Base-by-base conservation (phyloP, 139 green algal species). In the Pleodorina starrii region DNA sequence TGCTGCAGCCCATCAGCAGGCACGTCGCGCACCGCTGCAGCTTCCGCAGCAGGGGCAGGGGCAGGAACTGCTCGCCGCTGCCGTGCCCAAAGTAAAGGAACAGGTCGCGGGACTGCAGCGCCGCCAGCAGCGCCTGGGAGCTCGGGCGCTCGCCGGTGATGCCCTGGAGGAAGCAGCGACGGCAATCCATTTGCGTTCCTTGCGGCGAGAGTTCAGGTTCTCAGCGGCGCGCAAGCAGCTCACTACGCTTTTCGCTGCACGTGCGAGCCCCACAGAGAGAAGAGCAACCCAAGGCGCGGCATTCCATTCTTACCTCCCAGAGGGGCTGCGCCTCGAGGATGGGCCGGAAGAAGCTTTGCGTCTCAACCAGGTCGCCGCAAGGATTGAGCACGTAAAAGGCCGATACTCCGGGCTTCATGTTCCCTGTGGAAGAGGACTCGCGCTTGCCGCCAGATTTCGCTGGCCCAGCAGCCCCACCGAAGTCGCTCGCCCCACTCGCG, bases 21-120 rank as follows among this genome's bases (percentile, higher is more conserved):
- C 75, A 54, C 84, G 90, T 46, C 0, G 96, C 93, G 90, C 95
- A 97, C 44, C 86, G 35, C 11, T 79, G 87, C 77, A 98, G 93
- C 29, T 88, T 88, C 17, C 95, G 92, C 86, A 99, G 80, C 27
- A 73, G 71, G 29, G 90, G 59, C 17, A 88, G 86, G 21, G 94
- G 91, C 68, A 98, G 82, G 86, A 97, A 97, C 91, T 97, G 95
- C 92, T 98, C 95, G 17, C 96, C 97, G 21, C 92, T 95, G 69
- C 97, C 97, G 92, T 99, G 97, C 1, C 97, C 97, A 83, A 95
- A 96, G 94, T 99, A 99, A 19, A 99, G 91, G 90, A 97, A 99
- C 79, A 98, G 71, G 17, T 95, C 89, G 59, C 93, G 94, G 11
- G 72, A 32, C 27, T 93, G 74, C 40, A 99, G 92, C 23, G 92